Evolutionary conservation across 1,284 basidiomycete genomes (phyloP), one percentile per base, ranked within the genome.

Genomic region (Apiotrichum gracile): DNA sequence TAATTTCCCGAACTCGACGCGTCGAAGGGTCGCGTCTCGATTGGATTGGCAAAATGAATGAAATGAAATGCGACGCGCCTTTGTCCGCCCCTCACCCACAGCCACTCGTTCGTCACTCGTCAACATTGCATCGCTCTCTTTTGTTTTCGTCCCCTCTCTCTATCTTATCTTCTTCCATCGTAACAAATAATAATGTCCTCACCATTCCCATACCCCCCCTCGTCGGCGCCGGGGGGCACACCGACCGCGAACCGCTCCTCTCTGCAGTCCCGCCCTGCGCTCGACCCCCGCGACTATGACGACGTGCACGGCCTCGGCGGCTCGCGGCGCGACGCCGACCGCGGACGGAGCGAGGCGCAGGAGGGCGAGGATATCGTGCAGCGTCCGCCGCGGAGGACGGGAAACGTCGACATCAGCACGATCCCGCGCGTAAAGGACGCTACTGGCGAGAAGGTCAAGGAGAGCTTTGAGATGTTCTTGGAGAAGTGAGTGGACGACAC

Each of bases 391-490:
- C 39, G 31, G 21, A 39, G 24, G 1, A 43, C 41, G 19, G 43
- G 21, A n/a, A 45, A 29, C 19, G 26, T 31, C 45, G 65, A 68
- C 42, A 80, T 80, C 51, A 81, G 78, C 6, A 83, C 90, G 62
- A 82, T 93, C 1, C 88, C 91, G 1, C 77, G 89, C 46, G 91
- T 97, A 1, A 86, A 85, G 62, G 94, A 97, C 74, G 83, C 86
- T 37, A 91, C 94, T 14, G 92, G 92, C 48, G 92, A 97, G 75
- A 88, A 87, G 64, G 88, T 97, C 4, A 84, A 86, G 55, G 88
- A 92, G 67, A 86, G 85, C 62, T 97, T 97, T 68, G 86, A 88
- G 69, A 82, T 83, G 6, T 97, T 98, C 75, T 76, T 98, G 50
- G 88, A 91, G 77, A 86, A 83, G 91, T 96, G 70, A 65, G 88